Evolutionary conservation across 2,329 filamentous ascomycete species (phyloP), one percentile per base, ranked within the genome.

Genomic region (Geoglossum cookeanum): DNA sequence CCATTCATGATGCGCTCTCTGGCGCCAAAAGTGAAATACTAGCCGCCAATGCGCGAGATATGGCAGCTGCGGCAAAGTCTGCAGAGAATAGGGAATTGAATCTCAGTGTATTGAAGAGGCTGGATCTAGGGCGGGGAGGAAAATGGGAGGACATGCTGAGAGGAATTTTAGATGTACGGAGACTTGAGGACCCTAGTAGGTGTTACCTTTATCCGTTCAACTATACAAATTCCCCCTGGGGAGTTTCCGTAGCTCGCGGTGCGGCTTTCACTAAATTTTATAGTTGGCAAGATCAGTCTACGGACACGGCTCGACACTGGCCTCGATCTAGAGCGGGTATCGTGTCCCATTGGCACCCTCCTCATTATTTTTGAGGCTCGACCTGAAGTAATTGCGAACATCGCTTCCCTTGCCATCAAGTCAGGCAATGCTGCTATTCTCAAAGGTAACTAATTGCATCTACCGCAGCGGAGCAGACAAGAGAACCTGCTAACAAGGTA

Each of bases 71-170:
- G 2, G 79, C 77, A 45, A 75, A 79, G 64, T 86, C 87, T 54
- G 87, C 86, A 22, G 78, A 81, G 15, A 79, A 82, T 64, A 91
- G 91, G 45, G 75, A 81, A 53, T 73, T 97, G 55, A 91, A 83
- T 68, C 78, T 84, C 65, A 92, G 87, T 65, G 77, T 97, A 29
- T 79, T 96, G 35, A 92, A 94, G 65, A 79, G 92, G 58, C 77
- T 98, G 60, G 91, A 98, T 69, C 75, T 98, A 54, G 82, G 81
- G 54, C 85, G 86, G 68, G 80, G 81, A 66, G 91, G 91, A 59
- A 97, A 97, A 73, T 98, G 85, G 76, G 90, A 96, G 66, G 92
- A 97, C 67, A 97, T 98, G 92, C 76, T 98, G 62, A 85, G 90
- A 72, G 92, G 92, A 30, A 94, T 98, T 60, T 71, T 94, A 59